phyloP scores from a whole-genome alignment of 2,329 filamentous ascomycete species.

The Monosporascus cannonballus region DNA sequence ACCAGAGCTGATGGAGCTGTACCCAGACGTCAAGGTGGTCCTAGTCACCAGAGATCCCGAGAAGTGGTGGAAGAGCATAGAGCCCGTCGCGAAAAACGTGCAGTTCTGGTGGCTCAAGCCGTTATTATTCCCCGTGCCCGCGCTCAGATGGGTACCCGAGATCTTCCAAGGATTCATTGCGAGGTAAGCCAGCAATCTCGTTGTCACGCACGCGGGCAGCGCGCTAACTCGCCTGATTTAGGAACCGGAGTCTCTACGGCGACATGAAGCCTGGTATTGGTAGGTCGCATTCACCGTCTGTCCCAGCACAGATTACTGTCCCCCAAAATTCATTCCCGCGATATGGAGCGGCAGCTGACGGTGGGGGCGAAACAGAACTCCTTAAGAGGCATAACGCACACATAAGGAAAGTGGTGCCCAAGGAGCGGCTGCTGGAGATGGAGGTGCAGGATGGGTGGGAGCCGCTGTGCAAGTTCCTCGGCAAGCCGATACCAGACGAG shows the following conservation, averaged over 20 bases:
- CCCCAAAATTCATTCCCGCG: not conserved
- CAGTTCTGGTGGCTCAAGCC: constrained; percentile 9
- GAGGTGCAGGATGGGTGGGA: constrained; percentile 20
- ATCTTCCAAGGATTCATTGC: constrained; percentile 2
- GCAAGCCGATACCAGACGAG: constrained; percentile 17
- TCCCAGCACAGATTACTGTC: not conserved
- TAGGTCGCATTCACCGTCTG: not conserved
- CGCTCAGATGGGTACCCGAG: constrained; percentile 3
- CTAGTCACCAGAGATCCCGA: constrained; percentile 31
- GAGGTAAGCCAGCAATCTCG: constrained; percentile 1
- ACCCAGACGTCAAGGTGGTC: constrained; percentile 43
- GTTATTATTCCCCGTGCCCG: constrained; percentile 3
- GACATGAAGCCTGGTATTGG: constrained; percentile 2
- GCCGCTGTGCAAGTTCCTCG: constrained; percentile 21
- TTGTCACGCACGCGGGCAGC: not conserved
- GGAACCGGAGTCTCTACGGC: constrained; percentile 2
- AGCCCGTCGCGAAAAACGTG: constrained; percentile 10
- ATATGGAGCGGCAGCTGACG: not conserved
- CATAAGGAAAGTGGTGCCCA: constrained; percentile 9
- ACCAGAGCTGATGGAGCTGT: constrained; percentile 39
- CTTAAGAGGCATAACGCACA: constrained; percentile 11
- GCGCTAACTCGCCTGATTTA: not conserved
- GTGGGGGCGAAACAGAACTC: not conserved
- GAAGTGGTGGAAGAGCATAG: constrained; percentile 28
- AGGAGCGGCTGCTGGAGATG: constrained; percentile 12